A percentile compares a stretch with the other conserved stretches of the same genome.
phyloP scores from a whole-genome alignment of 1,139 yeast species.

The Suhomyces maxii region DNA sequence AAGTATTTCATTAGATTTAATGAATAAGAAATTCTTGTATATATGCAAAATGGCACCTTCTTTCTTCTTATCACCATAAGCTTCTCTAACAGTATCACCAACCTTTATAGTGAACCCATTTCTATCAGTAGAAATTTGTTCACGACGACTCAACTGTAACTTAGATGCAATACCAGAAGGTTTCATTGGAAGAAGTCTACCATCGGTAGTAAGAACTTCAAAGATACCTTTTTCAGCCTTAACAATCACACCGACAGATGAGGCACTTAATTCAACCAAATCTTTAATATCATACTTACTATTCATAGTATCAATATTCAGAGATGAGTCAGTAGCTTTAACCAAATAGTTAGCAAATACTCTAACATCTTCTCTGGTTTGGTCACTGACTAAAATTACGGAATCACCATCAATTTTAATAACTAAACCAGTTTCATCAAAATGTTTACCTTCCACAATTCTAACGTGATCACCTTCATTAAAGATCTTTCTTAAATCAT shows the following conservation, averaged over 20 bases:
- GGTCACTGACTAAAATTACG: conserved; percentile 87
- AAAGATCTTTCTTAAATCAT: conserved; percentile 81
- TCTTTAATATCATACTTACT: conserved; percentile 87
- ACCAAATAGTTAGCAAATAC: conserved; percentile 89
- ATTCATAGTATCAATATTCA: conserved; percentile 34
- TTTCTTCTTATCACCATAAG: conserved; percentile 63
- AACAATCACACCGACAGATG: conserved; percentile 84
- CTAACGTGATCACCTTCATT: conserved; percentile 94
- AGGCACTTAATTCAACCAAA: conserved; percentile 83
- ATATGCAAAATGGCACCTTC: conserved; percentile 89
- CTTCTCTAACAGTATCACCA: conserved; percentile 90
- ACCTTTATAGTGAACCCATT: conserved; percentile 81
- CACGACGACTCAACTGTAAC: conserved; percentile 60
- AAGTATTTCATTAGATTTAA: conserved; percentile 72
- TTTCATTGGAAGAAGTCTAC: conserved; percentile 67
- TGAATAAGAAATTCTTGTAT: conserved; percentile 74
- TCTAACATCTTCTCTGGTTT: conserved; percentile 81
- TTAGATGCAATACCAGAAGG: conserved; percentile 83
- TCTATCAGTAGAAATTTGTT: conserved; percentile 83
- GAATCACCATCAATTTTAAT: conserved; percentile 80
- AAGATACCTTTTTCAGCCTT: conserved; percentile 87
- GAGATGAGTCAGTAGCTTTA: conserved; percentile 73
- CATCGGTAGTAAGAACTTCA: conserved; percentile 81
- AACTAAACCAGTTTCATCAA: conserved; percentile 93
- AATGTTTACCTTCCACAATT: conserved; percentile 86